Conservation (phyloP, 768 basidiomycete species). For the Lentinus brumalis region DNA sequence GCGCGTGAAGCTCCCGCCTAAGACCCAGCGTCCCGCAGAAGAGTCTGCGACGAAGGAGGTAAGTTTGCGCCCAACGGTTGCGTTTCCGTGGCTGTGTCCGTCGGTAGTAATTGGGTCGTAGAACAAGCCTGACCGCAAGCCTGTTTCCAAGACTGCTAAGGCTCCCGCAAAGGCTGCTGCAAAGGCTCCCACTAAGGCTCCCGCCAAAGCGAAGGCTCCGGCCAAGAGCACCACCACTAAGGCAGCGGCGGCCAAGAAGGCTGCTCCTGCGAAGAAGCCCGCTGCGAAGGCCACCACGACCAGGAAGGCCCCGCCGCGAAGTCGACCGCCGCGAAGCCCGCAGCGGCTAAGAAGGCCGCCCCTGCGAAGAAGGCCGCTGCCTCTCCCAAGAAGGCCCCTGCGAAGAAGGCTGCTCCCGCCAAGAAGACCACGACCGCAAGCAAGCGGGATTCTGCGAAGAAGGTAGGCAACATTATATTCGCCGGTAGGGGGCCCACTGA, state of each 20-base stretch:
- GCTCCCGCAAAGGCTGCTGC: not conserved
- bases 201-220: slow-evolving; percentile 29
- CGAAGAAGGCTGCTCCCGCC: slow-evolving; percentile 43
- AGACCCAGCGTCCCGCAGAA: slow-evolving; percentile 44
- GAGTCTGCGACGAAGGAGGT: slow-evolving; percentile 58
- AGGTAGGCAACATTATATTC: slow-evolving; percentile 40
- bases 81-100: slow-evolving; percentile 21
- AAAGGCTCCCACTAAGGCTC: slow-evolving; percentile 29
- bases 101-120: slow-evolving; percentile 21
- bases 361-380: slow-evolving; percentile 13
- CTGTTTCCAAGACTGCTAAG: slow-evolving; percentile 32
- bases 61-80: slow-evolving; percentile 25
- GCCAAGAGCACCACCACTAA: slow-evolving; percentile 25
- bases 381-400: slow-evolving; percentile 34
- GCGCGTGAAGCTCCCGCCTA: slow-evolving; percentile 71
- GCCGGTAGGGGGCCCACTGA: not conserved
- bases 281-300: slow-evolving; percentile 35
- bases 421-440: slow-evolving; percentile 41
- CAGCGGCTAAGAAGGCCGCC: slow-evolving; percentile 13
- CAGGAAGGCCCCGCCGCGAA: slow-evolving; percentile 29
- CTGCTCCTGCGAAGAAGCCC: slow-evolving; percentile 43
- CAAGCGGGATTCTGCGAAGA: slow-evolving; percentile 62
- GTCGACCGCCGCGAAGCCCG: slow-evolving; percentile 20
- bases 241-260: slow-evolving; percentile 36
- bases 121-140: slow-evolving; percentile 36